Percentiles rank a stretch among this genome's conserved stretches.
Evolutionary conservation across 371 early-diverging fungal species (phyloP).

Genomic region (Mucor ambiguus): DNA sequence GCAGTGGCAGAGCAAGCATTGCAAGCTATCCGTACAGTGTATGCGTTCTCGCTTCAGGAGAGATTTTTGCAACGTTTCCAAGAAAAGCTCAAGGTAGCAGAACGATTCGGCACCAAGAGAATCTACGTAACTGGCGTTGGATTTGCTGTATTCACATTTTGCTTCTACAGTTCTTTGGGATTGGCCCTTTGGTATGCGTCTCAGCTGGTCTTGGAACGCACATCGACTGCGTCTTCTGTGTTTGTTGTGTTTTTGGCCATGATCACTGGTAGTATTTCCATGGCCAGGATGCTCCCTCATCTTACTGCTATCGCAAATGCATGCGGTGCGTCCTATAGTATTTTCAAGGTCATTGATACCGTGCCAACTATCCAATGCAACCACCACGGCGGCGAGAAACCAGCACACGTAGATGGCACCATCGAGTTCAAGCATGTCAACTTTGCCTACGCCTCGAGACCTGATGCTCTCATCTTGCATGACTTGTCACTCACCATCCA

Average conservation of each 20-base stretch:
- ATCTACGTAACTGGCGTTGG: slow-evolving; percentile 53
- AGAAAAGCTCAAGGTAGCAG: slow-evolving; percentile 52
- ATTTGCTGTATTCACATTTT: slow-evolving; percentile 61
- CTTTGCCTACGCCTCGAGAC: slow-evolving; percentile 69
- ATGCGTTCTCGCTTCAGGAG: slow-evolving; percentile 78
- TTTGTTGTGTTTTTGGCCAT: slow-evolving; percentile 71
- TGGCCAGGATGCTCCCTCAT: slow-evolving; percentile 55
- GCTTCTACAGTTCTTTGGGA: slow-evolving; percentile 64
- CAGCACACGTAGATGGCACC: slow-evolving; percentile 34
- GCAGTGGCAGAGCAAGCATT: slow-evolving; percentile 70
- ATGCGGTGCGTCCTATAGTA: slow-evolving; percentile 60
- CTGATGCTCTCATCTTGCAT: slow-evolving; percentile 55
- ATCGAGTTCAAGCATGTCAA: slow-evolving; percentile 66
- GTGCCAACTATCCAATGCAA: slow-evolving; percentile 62
- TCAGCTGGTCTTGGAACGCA: slow-evolving; percentile 47
- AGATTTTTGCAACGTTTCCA: slow-evolving; percentile 68
- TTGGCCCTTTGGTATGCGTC: slow-evolving; percentile 82
- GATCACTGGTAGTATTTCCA: slow-evolving; percentile 57
- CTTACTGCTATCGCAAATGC: slow-evolving; percentile 60
- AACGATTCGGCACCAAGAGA: slow-evolving; percentile 53
- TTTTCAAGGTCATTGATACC: slow-evolving; percentile 81
- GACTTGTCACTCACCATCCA: slow-evolving; percentile 60
- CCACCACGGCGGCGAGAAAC: slow-evolving; percentile 39
- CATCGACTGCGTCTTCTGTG: slow-evolving; percentile 51
- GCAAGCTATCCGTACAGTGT: slow-evolving; percentile 83